Base-by-base conservation (phyloP, 179 eudicot species). In the Carnegiea gigantea region DNA sequence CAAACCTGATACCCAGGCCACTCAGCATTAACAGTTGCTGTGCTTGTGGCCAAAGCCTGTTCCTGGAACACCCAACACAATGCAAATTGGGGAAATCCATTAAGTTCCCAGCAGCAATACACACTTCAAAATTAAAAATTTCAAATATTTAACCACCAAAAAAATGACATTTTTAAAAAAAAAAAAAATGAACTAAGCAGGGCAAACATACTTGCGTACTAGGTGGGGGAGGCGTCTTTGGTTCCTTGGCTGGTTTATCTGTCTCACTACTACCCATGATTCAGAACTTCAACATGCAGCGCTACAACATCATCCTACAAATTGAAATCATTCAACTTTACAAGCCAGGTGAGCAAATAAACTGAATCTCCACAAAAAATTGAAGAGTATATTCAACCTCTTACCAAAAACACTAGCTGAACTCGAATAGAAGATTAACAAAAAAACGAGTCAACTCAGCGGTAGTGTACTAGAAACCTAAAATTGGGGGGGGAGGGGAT, bases 1-100 rank as follows among this genome's bases (percentile, higher is more conserved):
- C 80, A 76, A 84, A 96, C 99, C 99, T 96, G 98, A 87, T 89
- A 96, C 28, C 99, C 96, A 67, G 97, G 77, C 99, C 98, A 94
- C 80, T 96, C 99, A 44, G 94, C 91, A 85, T 88, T 92, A 67
- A 89, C 94, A 54, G 93, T 70, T 18, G 90, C 91, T 26, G 93
- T 81, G 82, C 89, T 86, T 13, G 89, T 82, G 43, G 89, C 87
- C 21, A 92, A 88, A 82, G 93, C 53, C 81, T 88, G 98, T 88
- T 94, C 98, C 97, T 94, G 82, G 68, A 87, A 43, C 77, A 82
- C 36, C 36, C 36, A 33, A 33, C 36, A 33, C 2, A 33, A 33
- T 33, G 36, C 36, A 33, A 33, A 33, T 33, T 33, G 36, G 36
- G 36, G 36, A 33, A 33, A 33, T 33, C 36, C 36, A 33, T 33